Evolutionary conservation across 768 basidiomycete species (phyloP), one percentile per base, ranked within the genome.

Genomic region (Agrocybe pediades): DNA sequence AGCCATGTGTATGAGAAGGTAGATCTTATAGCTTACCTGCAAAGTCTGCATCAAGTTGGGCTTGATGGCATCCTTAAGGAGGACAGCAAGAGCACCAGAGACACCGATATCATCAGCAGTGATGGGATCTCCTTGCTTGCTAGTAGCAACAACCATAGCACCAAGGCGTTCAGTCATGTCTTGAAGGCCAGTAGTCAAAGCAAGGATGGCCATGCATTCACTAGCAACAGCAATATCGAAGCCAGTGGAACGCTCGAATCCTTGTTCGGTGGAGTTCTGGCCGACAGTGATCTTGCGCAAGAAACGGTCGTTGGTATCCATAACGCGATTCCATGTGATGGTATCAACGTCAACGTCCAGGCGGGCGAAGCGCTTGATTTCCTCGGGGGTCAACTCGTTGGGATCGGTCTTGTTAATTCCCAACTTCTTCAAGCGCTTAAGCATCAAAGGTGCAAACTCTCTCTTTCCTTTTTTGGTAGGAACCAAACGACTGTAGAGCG

Each of bases 21-120:
- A 16, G 19, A 30, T 33, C 70, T 47, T 63, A 82, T 23, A 30
- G 36, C 71, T 47, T 63, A 82, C 85, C 78, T 98, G 90, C 36
- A 98, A 78, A 2, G 95, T 95, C 72, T 99, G 96, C 96, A 99
- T 99, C 57, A 99, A 73, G 68, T 98, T 99, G 20, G 96, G 96
- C 75, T 98, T 99, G 76, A 99, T 94, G 15, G 97, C 92, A 64
- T 99, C 96, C 76, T 98, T 98, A 87, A 99, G 90, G 58, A 99
- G 81, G 47, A 98, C 95, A 13, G 96, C 92, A 48, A 99, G 84
- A 47, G 96, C 95, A 53, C 95, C 95, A 57, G 93, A 89, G 60
- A 90, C 92, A 60, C 96, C 96, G 48, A 99, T 82, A 68, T 99
- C 96, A 66, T 98, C 96, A 21, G 94, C 94, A 30, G 96, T 99